Conservation (phyloP, 257 asterid species). For the Phtheirospermum japonicum region DNA sequence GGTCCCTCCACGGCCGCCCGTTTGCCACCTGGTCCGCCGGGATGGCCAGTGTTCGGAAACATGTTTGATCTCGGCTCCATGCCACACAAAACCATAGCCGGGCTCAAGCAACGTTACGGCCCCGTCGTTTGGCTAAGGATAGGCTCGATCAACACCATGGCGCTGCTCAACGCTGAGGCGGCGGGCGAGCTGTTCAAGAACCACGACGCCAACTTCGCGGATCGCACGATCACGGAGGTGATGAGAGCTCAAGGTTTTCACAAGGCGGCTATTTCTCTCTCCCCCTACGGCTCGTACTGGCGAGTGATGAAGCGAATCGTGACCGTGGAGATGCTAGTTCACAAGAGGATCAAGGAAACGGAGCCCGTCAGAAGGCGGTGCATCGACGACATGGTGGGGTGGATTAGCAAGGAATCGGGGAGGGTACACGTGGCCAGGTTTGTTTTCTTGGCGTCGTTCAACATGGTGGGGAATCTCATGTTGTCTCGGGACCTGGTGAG, state of each 20-base stretch:
- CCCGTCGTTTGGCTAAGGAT: slow-evolving; percentile 27
- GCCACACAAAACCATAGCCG: slow-evolving; percentile 49
- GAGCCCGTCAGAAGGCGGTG: slow-evolving; percentile 24
- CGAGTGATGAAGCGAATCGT: slow-evolving; percentile 22
- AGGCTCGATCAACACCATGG: background rate
- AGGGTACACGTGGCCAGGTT: slow-evolving; percentile 42
- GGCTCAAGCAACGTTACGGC: slow-evolving; percentile 34
- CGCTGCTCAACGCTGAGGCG: background rate
- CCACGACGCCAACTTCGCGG: background rate
- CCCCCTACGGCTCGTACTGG: slow-evolving; percentile 62
- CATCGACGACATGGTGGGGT: background rate
- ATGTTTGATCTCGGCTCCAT: slow-evolving; percentile 50
- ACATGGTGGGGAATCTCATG: slow-evolving; percentile 57
- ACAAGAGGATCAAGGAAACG: slow-evolving; percentile 39
- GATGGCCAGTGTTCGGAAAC: slow-evolving; percentile 64
- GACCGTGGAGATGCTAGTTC: slow-evolving; percentile 47
- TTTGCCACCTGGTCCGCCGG: slow-evolving; percentile 58
- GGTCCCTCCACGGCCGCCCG: background rate
- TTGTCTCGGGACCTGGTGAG: slow-evolving; percentile 33
- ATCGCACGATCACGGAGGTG: slow-evolving; percentile 35
- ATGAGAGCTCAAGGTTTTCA: slow-evolving; percentile 38
- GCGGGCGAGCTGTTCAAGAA: background rate
- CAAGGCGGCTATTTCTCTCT: slow-evolving; percentile 44
- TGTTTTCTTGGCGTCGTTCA: slow-evolving; percentile 53
- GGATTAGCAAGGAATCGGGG: background rate